A percentile compares a stretch with the other conserved stretches of the same genome.
Evolutionary conservation across 2,329 filamentous ascomycete species (phyloP).

Genomic region (Fusarium austroafricanum): DNA sequence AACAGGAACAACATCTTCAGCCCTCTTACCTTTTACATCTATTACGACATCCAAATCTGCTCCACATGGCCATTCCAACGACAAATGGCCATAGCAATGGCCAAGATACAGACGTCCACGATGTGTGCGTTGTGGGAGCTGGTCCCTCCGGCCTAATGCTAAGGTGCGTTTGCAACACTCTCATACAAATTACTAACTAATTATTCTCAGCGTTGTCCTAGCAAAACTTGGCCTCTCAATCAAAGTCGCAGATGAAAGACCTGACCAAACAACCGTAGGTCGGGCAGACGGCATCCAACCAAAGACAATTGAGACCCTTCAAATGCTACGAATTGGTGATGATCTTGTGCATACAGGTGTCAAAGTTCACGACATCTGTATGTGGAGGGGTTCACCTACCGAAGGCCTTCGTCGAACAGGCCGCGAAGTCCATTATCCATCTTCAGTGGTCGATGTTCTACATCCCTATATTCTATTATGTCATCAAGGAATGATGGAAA

Average conservation of each 20-base stretch:
- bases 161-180: conserved; percentile 41
- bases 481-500: conserved; percentile 82
- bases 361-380: conserved; percentile 78
- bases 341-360: conserved; percentile 74
- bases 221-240: conserved; percentile 74
- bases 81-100: neutral
- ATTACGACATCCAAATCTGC: neutral
- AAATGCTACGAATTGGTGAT: conserved; percentile 76
- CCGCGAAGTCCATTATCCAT: conserved; percentile 76
- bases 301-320: conserved; percentile 81
- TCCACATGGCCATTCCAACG: conserved; percentile 1
- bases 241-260: conserved; percentile 74
- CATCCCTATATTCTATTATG: conserved; percentile 68
- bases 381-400: conserved; percentile 69
- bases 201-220: conserved; percentile 55
- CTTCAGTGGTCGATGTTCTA: conserved; percentile 63
- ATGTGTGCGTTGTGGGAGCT: conserved; percentile 65
- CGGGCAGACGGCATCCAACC: conserved; percentile 79
- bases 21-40: neutral
- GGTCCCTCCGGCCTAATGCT: conserved; percentile 68
- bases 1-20: neutral
- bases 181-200: neutral
- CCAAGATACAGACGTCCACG: conserved; percentile 42
- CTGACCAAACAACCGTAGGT: conserved; percentile 74
- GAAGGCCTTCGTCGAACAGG: conserved; percentile 69